Base-by-base conservation (phyloP, 2,329 filamentous ascomycete species). In the Xylaria sp. region DNA sequence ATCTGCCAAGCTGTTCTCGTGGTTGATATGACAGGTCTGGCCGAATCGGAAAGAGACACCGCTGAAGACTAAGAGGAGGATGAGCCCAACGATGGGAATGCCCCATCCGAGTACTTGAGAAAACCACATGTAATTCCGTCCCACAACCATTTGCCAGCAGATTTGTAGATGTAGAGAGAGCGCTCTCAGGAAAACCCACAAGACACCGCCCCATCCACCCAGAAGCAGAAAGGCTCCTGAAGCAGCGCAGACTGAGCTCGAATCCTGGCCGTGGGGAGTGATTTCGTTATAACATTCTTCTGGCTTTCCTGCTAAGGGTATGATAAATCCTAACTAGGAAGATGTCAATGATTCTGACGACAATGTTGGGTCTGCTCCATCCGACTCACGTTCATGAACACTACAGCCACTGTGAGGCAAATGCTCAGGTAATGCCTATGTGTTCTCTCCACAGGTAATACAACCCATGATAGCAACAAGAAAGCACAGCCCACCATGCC, bases 41-140 rank as follows among this genome's bases (percentile, higher is more conserved):
- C 96, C 96, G 76, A 98, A 97, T 59, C 96, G 91, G 81, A 95
- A 98, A 1, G 94, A 98, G 4, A 97, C 93, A 23, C 96, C 96
- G 59, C 94, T 97, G 70, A 97, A 85, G 48, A 93, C 86, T 71
- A 98, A 87, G 58, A 92, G 93, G 48, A 95, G 80, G 3, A 90
- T 85, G 70, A 97, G 87, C 41, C 93, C 92, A 23, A 93, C 81
- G 28, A 90, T 85, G 2, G 94, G 93, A 53, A 98, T 86, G 20
- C 91, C 92, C 92, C 95, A 97, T 69, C 96, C 96, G 9, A 90
- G 82, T 18, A 87, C 85, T 76, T 97, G 90, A 3, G 95, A 90
- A 72, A 88, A 87, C 84, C 93, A 93, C 89, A 97, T 97, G 80
- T 97, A 98, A 75, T 87, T 92, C 52, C 90, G 88, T 45, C 96